These are phyloP conservation scores for Tuber borchii DNA, from an alignment of 495 filamentous ascomycete genomes.

Conservation along the genomic window DNA sequence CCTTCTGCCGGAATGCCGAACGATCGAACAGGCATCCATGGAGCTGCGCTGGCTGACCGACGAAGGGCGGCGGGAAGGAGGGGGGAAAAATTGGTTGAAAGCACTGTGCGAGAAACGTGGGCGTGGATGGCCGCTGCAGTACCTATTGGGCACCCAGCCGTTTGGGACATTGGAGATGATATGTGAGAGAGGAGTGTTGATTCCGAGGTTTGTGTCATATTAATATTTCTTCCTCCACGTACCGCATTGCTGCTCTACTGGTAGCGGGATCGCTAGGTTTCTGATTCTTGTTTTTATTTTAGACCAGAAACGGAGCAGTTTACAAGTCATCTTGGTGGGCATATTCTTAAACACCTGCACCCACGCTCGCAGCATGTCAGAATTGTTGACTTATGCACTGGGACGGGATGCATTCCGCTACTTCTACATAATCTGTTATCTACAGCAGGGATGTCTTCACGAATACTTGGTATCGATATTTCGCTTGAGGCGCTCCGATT, in stretches of 20 bases:
- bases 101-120: conserved; percentile 55
- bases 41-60: conserved; percentile 80
- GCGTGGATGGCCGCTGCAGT: conserved; percentile 72
- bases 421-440: conserved; percentile 57
- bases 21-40: conserved; percentile 58
- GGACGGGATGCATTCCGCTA: conserved; percentile 83
- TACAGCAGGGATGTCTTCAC: conserved; percentile 4
- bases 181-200: conserved; percentile 69
- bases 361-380: conserved; percentile 4
- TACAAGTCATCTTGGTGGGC: conserved; percentile 51
- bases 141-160: conserved; percentile 79
- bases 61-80: conserved; percentile 48
- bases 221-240: neutral
- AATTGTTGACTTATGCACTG: conserved; percentile 79
- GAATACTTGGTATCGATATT: conserved; percentile 54
- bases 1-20: conserved; percentile 64
- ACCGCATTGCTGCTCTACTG: neutral
- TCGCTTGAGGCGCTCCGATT: conserved; percentile 56
- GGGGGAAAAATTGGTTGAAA: conserved; percentile 37
- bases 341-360: conserved; percentile 42
- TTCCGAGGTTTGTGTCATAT: conserved; percentile 58
- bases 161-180: conserved; percentile 78
- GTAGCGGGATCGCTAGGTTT: neutral
- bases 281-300: conserved; percentile 2
- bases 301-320: conserved; percentile 68